Conservation (phyloP, 495 filamentous ascomycete genomes). For the Xylaria telfairii region DNA sequence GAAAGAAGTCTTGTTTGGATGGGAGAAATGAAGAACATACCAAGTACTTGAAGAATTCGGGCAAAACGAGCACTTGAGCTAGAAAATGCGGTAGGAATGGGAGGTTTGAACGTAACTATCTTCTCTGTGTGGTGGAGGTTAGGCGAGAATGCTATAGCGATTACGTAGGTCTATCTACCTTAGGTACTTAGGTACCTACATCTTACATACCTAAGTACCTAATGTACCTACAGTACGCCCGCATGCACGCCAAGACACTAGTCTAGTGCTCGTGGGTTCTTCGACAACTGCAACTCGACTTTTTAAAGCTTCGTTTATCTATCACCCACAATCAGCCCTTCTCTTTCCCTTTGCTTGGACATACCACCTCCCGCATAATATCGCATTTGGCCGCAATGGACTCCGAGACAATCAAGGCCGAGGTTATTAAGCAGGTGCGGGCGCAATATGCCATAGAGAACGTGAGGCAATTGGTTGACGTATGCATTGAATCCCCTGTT, state of each 20-base stretch:
- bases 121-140: too few relatives aligned
- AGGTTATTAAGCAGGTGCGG: conserved; percentile 75
- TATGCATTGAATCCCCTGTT: conserved; percentile 43
- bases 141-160: too few relatives aligned
- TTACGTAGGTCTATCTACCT: too few relatives aligned
- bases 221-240: neutral
- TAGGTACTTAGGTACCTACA: too few relatives aligned
- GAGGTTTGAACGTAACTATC: too few relatives aligned
- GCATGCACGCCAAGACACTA: conserved; percentile 18
- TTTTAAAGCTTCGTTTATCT: conserved; percentile 20
- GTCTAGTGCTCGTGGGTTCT: conserved; percentile 2
- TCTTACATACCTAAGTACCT: neutral
- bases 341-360: neutral
- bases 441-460: conserved; percentile 77
- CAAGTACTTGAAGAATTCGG: neutral
- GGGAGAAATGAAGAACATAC: neutral
- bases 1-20: neutral
- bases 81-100: neutral
- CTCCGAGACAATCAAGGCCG: conserved; percentile 61
- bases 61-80: neutral
- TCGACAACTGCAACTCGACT: neutral
- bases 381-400: conserved; percentile 42
- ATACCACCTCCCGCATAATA: neutral
- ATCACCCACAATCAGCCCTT: neutral
- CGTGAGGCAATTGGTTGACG: conserved; percentile 75